Percentiles rank a stretch among this genome's conserved stretches.
phyloP scores from a whole-genome alignment of 176 grass and related monocot species.

The Aegilops tauschii region DNA sequence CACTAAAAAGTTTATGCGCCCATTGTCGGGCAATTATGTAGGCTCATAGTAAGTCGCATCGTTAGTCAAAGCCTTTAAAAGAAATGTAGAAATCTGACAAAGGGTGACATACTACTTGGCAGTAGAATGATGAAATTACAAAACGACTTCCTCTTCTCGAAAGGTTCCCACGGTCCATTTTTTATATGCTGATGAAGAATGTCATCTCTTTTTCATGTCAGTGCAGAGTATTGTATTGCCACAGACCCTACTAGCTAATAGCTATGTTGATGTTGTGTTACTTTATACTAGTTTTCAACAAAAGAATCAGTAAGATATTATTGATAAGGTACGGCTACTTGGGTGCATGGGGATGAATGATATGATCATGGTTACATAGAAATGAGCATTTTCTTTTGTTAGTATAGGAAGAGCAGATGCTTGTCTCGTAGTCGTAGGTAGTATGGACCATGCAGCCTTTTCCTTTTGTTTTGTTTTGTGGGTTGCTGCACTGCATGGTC shows the following conservation, averaged over 20 bases:
- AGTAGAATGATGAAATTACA: not conserved
- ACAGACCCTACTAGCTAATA: not conserved
- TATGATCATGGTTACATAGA: not conserved
- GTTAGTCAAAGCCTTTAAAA: not conserved
- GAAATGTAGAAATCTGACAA: not conserved
- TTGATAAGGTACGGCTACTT: not conserved
- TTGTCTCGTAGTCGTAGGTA: not conserved
- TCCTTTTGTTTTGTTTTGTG: not conserved
- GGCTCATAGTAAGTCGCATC: no score
- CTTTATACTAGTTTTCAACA: no score
- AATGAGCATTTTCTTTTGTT: not conserved
- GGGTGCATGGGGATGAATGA: constrained; percentile 7
- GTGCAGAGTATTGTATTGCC: not conserved
- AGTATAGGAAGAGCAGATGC: not conserved
- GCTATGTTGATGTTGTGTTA: not conserved
- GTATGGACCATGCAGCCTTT: not conserved
- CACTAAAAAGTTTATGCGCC: no score
- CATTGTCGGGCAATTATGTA: no score
- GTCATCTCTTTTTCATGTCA: not conserved
- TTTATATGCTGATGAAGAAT: not conserved
- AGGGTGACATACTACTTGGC: not conserved
- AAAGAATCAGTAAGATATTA: not conserved
- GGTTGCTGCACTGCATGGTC: not conserved
- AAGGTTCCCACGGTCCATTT: not conserved
- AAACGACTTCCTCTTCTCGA: not conserved